A percentile compares a stretch with the other conserved stretches of the same genome.
Conservation (phyloP, 2,329 filamentous ascomycete species). For the Hansfordia pulvinata region DNA sequence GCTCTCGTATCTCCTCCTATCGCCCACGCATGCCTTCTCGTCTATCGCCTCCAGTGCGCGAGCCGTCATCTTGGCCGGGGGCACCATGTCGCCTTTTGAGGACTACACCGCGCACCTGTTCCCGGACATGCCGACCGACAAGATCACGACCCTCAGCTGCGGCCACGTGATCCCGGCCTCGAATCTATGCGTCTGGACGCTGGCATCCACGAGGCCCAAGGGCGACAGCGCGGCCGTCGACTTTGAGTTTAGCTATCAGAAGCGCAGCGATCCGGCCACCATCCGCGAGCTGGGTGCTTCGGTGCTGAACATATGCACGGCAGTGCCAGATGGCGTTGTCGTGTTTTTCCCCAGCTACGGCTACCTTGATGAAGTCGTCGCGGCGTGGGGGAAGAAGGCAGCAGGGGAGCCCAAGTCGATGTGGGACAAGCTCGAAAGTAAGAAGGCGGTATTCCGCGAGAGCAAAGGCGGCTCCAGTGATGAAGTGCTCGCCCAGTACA, state of each 20-base stretch:
- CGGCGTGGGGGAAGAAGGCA: conserved; percentile 37
- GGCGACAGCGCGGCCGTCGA: conserved; percentile 17
- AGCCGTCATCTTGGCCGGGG: conserved; percentile 81
- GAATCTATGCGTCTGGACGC: conserved; percentile 67
- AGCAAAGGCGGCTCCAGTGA: conserved; percentile 45
- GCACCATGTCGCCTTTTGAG: conserved; percentile 93
- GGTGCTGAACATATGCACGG: conserved; percentile 55
- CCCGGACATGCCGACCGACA: conserved; percentile 48
- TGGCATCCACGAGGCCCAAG: conserved; percentile 32
- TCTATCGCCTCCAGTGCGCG: conserved; percentile 74
- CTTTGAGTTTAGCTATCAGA: conserved; percentile 84
- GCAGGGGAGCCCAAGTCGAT: conserved; percentile 22
- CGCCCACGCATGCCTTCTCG: conserved; percentile 82
- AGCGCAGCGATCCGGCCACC: conserved; percentile 54
- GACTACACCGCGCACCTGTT: conserved; percentile 85
- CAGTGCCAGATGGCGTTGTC: conserved; percentile 79
- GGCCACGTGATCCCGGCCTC: conserved; percentile 81
- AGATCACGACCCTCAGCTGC: conserved; percentile 74
- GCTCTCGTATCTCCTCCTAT: conserved; percentile 77
- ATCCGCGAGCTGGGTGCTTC: conserved; percentile 62
- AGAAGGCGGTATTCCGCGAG: conserved; percentile 52
- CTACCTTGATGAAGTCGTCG: conserved; percentile 66
- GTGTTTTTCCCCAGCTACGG: conserved; percentile 94
- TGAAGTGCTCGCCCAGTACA: conserved; percentile 61
- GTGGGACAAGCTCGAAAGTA: conserved; percentile 42